These are phyloP conservation scores for Candida gigantensis DNA, from an alignment of 1,139 yeast species.

Conservation along the genomic window DNA sequence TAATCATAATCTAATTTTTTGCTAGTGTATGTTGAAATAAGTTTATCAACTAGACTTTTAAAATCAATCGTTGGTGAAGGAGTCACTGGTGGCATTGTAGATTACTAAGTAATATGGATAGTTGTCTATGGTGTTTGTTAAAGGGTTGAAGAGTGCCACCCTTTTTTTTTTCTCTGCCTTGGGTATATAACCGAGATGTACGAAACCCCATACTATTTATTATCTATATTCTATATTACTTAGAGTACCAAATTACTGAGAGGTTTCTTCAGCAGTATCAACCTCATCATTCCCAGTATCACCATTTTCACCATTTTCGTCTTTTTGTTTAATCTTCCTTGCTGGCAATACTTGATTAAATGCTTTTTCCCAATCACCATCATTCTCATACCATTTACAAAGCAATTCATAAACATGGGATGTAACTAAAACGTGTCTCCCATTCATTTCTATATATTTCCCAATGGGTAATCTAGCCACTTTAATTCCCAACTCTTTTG, in stretches of 20 bases:
- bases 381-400: constrained; percentile 72
- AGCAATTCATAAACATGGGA: constrained; percentile 90
- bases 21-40: constrained; percentile 9
- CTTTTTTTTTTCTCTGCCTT: no score
- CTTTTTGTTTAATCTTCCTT: constrained; percentile 53
- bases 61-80: constrained; percentile 9
- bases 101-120: not conserved
- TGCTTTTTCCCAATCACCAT: constrained; percentile 80
- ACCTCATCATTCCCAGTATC: not conserved
- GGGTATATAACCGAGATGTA: no score
- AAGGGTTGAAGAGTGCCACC: no score
- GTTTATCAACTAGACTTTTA: constrained; percentile 7
- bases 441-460: constrained; percentile 77
- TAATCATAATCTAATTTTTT: constrained; percentile 6
- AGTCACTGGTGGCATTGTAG: constrained; percentile 6
- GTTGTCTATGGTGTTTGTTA: no score
- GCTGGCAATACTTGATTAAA: constrained; percentile 84
- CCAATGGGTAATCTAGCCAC: constrained; percentile 88
- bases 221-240: no score
- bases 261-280: not conserved
- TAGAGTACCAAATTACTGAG: no score
- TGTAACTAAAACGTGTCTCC: constrained; percentile 88
- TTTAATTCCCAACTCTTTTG: constrained; percentile 65
- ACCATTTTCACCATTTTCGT: not conserved
- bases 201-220: no score